Conservation (phyloP, 306 rosid genomes). For the Datisca glomerata region DNA sequence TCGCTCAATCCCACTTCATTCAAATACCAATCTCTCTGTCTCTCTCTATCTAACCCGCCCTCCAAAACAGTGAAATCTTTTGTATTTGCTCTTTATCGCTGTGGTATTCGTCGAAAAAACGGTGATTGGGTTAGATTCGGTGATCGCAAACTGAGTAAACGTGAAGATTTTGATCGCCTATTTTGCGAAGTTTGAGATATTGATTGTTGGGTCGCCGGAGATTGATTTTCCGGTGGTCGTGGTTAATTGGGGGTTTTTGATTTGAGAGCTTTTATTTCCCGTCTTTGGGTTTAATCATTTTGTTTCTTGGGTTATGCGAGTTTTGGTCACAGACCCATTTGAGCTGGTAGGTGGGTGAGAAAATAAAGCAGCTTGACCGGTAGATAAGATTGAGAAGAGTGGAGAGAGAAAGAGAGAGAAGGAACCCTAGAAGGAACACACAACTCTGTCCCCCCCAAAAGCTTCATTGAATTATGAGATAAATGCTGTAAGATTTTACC, state of each 20-base stretch:
- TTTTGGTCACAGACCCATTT: conserved; percentile 42
- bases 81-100: background rate
- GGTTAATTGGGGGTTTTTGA: conserved; percentile 4
- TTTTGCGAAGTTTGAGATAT: background rate
- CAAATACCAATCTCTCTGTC: background rate
- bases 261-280: conserved; percentile 7
- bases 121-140: too few relatives aligned
- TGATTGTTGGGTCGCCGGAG: conserved; percentile 2
- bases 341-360: conserved; percentile 51
- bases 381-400: too few relatives aligned
- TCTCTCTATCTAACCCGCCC: background rate
- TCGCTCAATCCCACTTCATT: conserved; percentile 1
- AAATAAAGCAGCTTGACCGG: conserved; percentile 40
- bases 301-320: conserved; percentile 34
- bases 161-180: too few relatives aligned
- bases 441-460: conserved; percentile 17
- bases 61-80: background rate
- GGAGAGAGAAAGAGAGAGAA: conserved; percentile 12
- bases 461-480: conserved; percentile 26
- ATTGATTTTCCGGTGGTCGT: background rate
- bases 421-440: conserved; percentile 30
- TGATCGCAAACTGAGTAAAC: too few relatives aligned
- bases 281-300: conserved; percentile 39
- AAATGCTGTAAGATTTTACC: conserved; percentile 26
- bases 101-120: background rate